Evolutionary conservation across 352 stramenopile genomes (phyloP).

Genomic region (Phytophthora brassicae): DNA sequence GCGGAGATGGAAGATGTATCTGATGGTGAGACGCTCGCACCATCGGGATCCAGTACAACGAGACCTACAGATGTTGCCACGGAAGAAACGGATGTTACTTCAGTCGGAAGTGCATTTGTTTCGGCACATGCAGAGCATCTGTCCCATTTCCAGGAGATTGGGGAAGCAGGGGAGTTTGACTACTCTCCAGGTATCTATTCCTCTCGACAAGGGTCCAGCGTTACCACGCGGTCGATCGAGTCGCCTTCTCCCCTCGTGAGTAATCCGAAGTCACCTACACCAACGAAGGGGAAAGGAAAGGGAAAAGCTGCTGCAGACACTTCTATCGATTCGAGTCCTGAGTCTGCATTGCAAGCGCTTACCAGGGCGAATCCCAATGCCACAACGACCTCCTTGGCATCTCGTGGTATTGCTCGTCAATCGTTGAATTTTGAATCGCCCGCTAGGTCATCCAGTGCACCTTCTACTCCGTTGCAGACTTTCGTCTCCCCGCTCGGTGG

Average conservation of each 20-base stretch:
- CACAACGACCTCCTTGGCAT: slow-evolving; percentile 1
- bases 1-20: slow-evolving; percentile 47
- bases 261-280: slow-evolving; percentile 20
- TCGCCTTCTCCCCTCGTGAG: not conserved
- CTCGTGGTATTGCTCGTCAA: slow-evolving; percentile 42
- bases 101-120: slow-evolving; percentile 19
- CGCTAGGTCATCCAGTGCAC: slow-evolving; percentile 21
- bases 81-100: slow-evolving; percentile 11
- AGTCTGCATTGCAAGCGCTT: slow-evolving; percentile 30
- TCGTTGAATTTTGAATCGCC: slow-evolving; percentile 48
- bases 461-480: slow-evolving; percentile 29
- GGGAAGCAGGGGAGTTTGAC: slow-evolving; percentile 23
- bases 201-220: slow-evolving; percentile 44
- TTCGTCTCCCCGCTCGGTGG: slow-evolving; percentile 43
- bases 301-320: slow-evolving; percentile 20
- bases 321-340: slow-evolving; percentile 47
- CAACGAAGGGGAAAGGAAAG: slow-evolving; percentile 19
- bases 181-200: slow-evolving; percentile 79
- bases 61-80: slow-evolving; percentile 2
- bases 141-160: slow-evolving; percentile 31
- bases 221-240: slow-evolving; percentile 28
- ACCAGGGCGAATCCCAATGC: slow-evolving; percentile 44
- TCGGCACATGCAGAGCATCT: slow-evolving; percentile 21
- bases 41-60: slow-evolving; percentile 6
- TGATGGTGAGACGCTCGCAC: slow-evolving; percentile 10